Conservation (phyloP, 2,329 filamentous ascomycete species). For the Aspergillus pseudoglaucus region DNA sequence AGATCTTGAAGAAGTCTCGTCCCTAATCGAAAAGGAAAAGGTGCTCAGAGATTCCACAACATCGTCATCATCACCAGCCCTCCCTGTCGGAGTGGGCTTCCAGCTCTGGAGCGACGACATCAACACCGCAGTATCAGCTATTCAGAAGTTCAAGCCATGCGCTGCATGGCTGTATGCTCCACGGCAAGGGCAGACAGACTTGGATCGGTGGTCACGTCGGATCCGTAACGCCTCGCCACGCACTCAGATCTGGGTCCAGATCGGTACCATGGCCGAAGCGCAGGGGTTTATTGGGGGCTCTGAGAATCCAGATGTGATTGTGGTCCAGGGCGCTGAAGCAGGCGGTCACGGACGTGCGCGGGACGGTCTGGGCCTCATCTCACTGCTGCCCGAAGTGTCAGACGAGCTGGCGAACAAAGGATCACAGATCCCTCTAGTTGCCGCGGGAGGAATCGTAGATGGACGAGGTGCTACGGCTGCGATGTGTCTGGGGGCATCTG, state of each 20-base stretch:
- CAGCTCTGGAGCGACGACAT: constrained; percentile 36
- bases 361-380: constrained; percentile 43
- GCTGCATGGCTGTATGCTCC: constrained; percentile 41
- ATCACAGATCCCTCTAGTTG: constrained; percentile 41
- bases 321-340: constrained; percentile 50
- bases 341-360: constrained; percentile 48
- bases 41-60: background rate
- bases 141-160: constrained; percentile 31
- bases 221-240: constrained; percentile 37
- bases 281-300: constrained; percentile 31
- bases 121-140: constrained; percentile 20
- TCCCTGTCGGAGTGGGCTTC: constrained; percentile 39
- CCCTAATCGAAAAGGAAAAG: background rate
- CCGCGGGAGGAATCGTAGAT: constrained; percentile 50
- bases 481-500: constrained; percentile 48
- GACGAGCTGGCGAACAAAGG: constrained; percentile 31
- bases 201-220: constrained; percentile 39
- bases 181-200: constrained; percentile 22
- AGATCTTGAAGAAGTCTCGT: constrained; percentile 16
- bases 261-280: constrained; percentile 48
- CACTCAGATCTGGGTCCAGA: constrained; percentile 51
- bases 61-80: constrained; percentile 6
- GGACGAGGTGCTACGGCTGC: constrained; percentile 47
- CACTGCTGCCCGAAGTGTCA: constrained; percentile 47
- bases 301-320: constrained; percentile 46